These are phyloP conservation scores for Ambrosia trifida DNA, from an alignment of 129 eudicot species.

Conservation along the genomic window DNA sequence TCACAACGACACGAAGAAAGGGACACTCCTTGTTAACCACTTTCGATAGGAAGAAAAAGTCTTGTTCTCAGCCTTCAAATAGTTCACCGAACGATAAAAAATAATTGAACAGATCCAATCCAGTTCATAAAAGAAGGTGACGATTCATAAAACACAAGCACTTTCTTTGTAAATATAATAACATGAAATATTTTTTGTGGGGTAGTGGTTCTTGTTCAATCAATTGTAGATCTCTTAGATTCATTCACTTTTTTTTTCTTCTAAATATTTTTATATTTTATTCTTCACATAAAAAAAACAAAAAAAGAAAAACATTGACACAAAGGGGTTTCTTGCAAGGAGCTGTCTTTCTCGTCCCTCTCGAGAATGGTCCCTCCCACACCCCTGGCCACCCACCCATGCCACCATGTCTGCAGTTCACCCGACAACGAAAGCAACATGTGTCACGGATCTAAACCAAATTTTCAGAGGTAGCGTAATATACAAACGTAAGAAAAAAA, in stretches of 20 bases:
- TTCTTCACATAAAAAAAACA: not conserved
- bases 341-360: conserved; percentile 28
- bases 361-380: conserved; percentile 32
- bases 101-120: no score
- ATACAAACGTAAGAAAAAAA: no score
- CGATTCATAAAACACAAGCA: not conserved
- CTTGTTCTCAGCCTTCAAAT: no score
- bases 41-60: no score
- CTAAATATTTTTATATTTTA: not conserved
- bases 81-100: no score
- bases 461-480: no score
- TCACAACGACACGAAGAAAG: no score
- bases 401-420: conserved; percentile 31
- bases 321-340: conserved; percentile 27
- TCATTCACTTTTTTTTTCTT: conserved; percentile 17
- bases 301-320: not conserved
- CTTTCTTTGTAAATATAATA: not conserved
- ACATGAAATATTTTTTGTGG: not conserved
- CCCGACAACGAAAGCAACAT: conserved; percentile 31
- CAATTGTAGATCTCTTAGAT: not conserved
- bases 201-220: not conserved
- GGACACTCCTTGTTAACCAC: no score
- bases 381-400: conserved; percentile 40
- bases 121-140: no score
- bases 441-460: not conserved